Conservation (phyloP, 2,329 filamentous ascomycete species). For the Xylariaceae sp. region DNA sequence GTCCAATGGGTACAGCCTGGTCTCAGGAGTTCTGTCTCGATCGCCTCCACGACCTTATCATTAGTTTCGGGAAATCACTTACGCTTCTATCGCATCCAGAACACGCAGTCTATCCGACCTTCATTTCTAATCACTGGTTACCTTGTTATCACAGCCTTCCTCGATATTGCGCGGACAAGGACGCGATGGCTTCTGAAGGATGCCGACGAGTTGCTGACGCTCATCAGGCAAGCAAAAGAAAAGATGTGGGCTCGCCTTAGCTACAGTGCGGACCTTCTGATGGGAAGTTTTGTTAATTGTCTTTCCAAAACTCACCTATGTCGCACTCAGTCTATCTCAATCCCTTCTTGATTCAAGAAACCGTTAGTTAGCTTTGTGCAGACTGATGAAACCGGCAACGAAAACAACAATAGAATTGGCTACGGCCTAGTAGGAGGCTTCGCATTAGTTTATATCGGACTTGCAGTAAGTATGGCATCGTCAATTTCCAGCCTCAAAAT, state of each 20-base stretch:
- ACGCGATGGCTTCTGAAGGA: conserved; percentile 17
- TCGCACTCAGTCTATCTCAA: conserved; percentile 17
- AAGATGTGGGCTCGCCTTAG: conserved; percentile 10
- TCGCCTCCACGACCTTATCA: conserved; percentile 16
- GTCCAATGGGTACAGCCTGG: conserved; percentile 8
- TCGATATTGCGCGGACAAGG: conserved; percentile 14
- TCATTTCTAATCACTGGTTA: conserved; percentile 20
- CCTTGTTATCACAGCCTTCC: conserved; percentile 1
- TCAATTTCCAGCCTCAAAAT: background rate
- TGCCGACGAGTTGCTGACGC: background rate
- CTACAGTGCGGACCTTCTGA: conserved; percentile 14
- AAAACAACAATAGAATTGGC: conserved; percentile 1
- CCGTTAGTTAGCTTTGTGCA: conserved; percentile 14
- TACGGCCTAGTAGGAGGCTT: conserved; percentile 20
- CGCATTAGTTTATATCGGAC: conserved; percentile 20
- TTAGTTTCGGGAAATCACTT: conserved; percentile 17
- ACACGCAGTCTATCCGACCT: conserved; percentile 18
- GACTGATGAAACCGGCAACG: background rate
- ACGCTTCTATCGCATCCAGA: conserved; percentile 17
- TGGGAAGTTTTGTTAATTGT: conserved; percentile 5
- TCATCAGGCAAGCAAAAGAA: conserved; percentile 11
- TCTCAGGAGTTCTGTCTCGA: conserved; percentile 10
- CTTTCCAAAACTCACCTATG: conserved; percentile 18
- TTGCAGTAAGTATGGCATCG: conserved; percentile 7
- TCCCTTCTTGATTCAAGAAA: conserved; percentile 20